These are phyloP conservation scores for Quercus parvula DNA, from an alignment of 306 rosid genomes.

Conservation along the genomic window DNA sequence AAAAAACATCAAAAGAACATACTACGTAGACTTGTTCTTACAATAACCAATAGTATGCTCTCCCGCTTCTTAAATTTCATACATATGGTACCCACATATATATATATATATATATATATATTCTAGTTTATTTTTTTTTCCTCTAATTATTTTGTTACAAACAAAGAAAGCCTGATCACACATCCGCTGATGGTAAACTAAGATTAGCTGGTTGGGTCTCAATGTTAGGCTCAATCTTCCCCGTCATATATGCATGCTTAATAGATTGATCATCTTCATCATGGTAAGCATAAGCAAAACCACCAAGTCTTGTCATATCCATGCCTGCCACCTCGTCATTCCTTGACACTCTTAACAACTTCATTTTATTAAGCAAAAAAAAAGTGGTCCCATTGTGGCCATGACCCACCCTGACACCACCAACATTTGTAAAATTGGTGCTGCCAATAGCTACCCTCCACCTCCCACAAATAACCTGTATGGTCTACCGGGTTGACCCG, in stretches of 20 bases:
- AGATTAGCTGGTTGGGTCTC: no score
- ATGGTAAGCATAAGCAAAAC: slow-evolving; percentile 65
- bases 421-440: slow-evolving; percentile 50
- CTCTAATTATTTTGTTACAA: no score
- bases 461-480: slow-evolving; percentile 70
- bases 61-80: no score
- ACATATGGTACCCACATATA: no score
- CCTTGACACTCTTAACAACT: slow-evolving; percentile 45
- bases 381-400: slow-evolving; percentile 68
- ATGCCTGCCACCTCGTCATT: slow-evolving; percentile 66
- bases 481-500: slow-evolving; percentile 27
- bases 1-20: no score
- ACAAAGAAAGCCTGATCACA: no score
- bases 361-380: slow-evolving; percentile 45
- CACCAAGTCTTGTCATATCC: slow-evolving; percentile 75
- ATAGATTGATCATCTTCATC: no score
- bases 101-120: no score
- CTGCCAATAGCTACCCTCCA: slow-evolving; percentile 53
- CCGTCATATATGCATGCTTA: neutral
- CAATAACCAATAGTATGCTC: no score
- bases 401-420: slow-evolving; percentile 70
- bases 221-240: slow-evolving; percentile 1
- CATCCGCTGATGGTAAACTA: no score
- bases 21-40: no score
- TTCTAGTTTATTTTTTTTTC: no score